Percentiles rank a stretch among this genome's conserved stretches.
phyloP scores from a whole-genome alignment of 176 grass and related monocot species.

The Oryza longistaminata region DNA sequence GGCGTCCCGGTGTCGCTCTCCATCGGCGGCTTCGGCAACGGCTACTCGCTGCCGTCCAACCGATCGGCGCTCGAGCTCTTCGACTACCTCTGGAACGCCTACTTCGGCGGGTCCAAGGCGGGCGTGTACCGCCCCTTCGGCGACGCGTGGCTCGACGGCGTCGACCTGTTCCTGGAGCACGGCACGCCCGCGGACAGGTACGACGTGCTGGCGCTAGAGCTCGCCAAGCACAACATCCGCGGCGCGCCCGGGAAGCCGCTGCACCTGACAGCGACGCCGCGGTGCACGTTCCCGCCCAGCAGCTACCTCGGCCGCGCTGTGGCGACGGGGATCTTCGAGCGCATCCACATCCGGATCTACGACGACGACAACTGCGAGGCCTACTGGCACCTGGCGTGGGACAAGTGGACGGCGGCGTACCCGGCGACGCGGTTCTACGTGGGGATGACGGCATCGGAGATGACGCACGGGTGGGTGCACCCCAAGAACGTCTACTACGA shows the following conservation, averaged over 20 bases:
- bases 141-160: neutral
- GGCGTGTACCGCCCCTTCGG: neutral
- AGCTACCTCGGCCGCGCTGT: neutral
- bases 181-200: neutral
- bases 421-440: neutral
- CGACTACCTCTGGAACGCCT: neutral
- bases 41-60: neutral
- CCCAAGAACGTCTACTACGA: conserved; percentile 40
- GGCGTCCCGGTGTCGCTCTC: neutral
- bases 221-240: neutral
- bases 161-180: neutral
- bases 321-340: conserved; percentile 3
- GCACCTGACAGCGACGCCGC: neutral
- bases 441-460: conserved; percentile 30
- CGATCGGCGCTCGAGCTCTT: neutral
- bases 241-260: neutral
- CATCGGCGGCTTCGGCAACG: neutral
- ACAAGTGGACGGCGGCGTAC: conserved; percentile 28
- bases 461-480: conserved; percentile 4
- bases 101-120: neutral
- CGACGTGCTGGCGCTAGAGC: neutral
- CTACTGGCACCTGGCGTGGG: conserved; percentile 26
- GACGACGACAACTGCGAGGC: conserved; percentile 21
- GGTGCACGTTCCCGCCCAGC: neutral
- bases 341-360: conserved; percentile 32